phyloP scores from a whole-genome alignment of 2,329 filamentous ascomycete genomes.

The Cladosporium sphaerospermum region DNA sequence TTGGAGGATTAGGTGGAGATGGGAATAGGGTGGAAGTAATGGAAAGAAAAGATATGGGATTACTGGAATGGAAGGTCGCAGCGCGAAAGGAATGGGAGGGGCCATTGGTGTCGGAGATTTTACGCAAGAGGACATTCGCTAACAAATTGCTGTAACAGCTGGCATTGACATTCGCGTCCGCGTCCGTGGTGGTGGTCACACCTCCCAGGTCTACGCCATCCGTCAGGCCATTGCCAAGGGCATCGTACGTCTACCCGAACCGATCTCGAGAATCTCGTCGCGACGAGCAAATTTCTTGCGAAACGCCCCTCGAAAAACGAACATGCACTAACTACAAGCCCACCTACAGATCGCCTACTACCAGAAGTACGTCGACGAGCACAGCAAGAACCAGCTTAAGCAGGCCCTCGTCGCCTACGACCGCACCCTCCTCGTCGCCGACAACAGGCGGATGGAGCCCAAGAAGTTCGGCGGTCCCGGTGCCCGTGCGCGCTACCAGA shows the following conservation, averaged over 20 bases:
- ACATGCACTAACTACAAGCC: conserved; percentile 12
- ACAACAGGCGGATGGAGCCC: conserved; percentile 98
- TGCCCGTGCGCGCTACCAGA: conserved; percentile 96
- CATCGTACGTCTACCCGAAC: conserved; percentile 48
- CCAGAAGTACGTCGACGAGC: conserved; percentile 99
- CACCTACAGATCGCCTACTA: conserved; percentile 70
- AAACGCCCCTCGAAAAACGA: conserved; percentile 3
- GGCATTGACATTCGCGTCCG: conserved; percentile 96
- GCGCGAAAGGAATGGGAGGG: not conserved
- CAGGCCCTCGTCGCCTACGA: conserved; percentile 93
- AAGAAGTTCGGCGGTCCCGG: conserved; percentile 96
- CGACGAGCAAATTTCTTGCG: not conserved
- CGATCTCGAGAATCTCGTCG: not conserved
- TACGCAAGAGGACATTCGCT: conserved; percentile 13
- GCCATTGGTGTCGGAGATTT: not conserved
- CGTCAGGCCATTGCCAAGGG: conserved; percentile 98
- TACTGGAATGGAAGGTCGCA: not conserved
- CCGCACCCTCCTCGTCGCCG: conserved; percentile 94
- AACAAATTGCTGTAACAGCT: conserved; percentile 37
- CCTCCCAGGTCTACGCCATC: conserved; percentile 95
- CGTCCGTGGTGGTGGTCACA: conserved; percentile 95
- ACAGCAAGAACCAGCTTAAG: conserved; percentile 99
- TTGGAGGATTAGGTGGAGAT: not conserved
- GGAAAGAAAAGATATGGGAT: not conserved
- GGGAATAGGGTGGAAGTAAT: not conserved